Conservation (phyloP, 768 basidiomycete species). For the Boletus reticuloceps region DNA sequence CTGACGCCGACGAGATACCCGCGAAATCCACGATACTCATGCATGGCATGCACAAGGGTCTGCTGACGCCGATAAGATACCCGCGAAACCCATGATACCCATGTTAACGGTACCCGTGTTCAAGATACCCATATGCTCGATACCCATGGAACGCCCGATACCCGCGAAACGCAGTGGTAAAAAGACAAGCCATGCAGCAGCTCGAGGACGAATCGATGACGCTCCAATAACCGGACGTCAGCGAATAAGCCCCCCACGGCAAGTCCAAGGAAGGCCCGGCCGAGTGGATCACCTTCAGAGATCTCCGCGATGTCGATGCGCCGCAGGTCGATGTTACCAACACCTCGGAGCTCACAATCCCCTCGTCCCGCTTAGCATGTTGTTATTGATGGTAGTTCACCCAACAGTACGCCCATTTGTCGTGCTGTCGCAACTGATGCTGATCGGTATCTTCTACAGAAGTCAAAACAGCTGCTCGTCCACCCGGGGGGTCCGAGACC, state of each 20-base stretch:
- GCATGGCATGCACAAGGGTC: too few relatives aligned
- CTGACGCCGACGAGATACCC: too few relatives aligned
- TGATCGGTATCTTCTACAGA: conserved; percentile 3
- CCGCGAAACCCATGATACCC: too few relatives aligned
- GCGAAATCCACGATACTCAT: too few relatives aligned
- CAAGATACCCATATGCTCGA: too few relatives aligned
- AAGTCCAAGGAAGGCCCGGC: conserved; percentile 3
- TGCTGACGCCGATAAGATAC: too few relatives aligned
- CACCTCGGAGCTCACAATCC: conserved; percentile 2
- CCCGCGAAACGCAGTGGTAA: conserved; percentile 5
- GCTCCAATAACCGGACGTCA: not conserved
- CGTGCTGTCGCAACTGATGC: not conserved
- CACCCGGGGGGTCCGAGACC: conserved; percentile 15
- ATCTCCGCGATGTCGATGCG: not conserved
- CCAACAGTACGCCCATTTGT: not conserved
- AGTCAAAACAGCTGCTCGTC: conserved; percentile 8
- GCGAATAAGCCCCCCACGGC: not conserved
- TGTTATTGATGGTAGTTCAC: not conserved
- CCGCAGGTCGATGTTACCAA: conserved; percentile 14
- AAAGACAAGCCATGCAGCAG: conserved; percentile 9
- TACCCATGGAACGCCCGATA: too few relatives aligned
- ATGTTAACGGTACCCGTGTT: too few relatives aligned
- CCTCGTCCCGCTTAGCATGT: not conserved
- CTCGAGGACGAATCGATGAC: not conserved
- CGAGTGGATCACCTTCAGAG: conserved; percentile 2